Conservation (phyloP, 192 early-diverging fungal genomes). For the Helicostylum pulchrum region DNA sequence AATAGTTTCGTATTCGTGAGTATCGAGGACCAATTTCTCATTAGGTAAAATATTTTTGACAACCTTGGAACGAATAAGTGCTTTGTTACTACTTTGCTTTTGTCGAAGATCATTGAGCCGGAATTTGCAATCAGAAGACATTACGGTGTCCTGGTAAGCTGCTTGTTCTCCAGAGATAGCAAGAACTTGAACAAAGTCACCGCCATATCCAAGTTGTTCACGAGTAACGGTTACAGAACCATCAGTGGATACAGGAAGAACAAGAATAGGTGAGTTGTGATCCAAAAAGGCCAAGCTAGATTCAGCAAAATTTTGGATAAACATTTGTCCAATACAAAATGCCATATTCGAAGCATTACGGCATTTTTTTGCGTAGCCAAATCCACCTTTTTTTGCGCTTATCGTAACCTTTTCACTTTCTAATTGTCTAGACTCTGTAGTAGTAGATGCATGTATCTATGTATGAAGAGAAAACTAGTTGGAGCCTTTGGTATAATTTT, state of each 20-base stretch:
- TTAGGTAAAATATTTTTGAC: constrained; percentile 10
- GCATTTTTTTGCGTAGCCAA: too few relatives aligned
- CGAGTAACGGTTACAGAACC: constrained; percentile 17
- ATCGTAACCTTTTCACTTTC: too few relatives aligned
- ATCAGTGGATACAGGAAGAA: not conserved
- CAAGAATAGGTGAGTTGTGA: not conserved
- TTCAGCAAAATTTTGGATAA: not conserved
- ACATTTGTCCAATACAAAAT: not conserved
- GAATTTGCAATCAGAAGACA: not conserved
- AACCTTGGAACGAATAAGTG: constrained; percentile 12
- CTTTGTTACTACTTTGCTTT: not conserved
- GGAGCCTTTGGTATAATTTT: too few relatives aligned
- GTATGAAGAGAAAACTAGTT: too few relatives aligned
- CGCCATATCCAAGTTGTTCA: constrained; percentile 14
- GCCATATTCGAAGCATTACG: not conserved
- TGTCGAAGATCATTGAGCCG: constrained; percentile 14
- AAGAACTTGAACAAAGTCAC: constrained; percentile 22
- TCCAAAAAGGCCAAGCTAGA: constrained; percentile 1
- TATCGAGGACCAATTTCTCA: constrained; percentile 2
- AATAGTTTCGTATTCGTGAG: constrained; percentile 18
- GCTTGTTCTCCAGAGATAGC: constrained; percentile 24
- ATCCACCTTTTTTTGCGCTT: too few relatives aligned
- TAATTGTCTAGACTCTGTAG: too few relatives aligned
- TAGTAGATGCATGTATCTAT: too few relatives aligned
- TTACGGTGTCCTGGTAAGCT: constrained; percentile 5